Evolutionary conservation across 306 rosid genomes (phyloP), one percentile per base, ranked within the genome.

Genomic region (Glycine latifolia): DNA sequence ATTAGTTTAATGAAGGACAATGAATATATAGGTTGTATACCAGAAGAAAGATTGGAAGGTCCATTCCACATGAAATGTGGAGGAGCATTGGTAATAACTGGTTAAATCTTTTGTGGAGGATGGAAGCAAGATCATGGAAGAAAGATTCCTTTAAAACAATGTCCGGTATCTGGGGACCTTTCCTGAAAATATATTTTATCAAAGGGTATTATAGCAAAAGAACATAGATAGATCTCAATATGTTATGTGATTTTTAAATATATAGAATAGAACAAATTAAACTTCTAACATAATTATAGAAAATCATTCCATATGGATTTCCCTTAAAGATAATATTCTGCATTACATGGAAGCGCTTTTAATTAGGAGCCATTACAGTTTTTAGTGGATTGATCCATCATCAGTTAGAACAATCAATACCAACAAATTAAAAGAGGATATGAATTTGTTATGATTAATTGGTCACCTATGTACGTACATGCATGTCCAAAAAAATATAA

Each of bases 31-130:
- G 31, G 31, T 26, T 13, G 5, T 14, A 17, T 91, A 94, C 98
- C 98, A 89, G 77, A 73, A 94, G 70, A 89, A 94, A 91, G 66
- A 39, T 62, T 20, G 93, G 94, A 16, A 89, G 79, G 78, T 94
- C 89, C 84, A 63, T 78, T 84, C 91, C 97, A 62, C 81, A 52
- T 17, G 97, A 94, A 67, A 90, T 78, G 65, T 89, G 76, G 17
- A 87, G 71, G 26, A 91, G 65, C 54, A 78, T 82, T 75, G 84
- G 67, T 16, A 87, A 56, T 43, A 86, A 66, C 53, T 87, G 88
- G 80, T 91, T 91, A 60, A 89, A 70, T 80, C 83, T 83, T 79
- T 4, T 87, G 61, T 91, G 91, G 49, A 89, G 78, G 60, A 78
- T 88, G 76, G 82, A 84, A 60, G 97, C 92, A 69, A 82, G 79